Evolutionary conservation across 176 grass and related monocot genomes (phyloP).

Genomic region (Luzula sylvatica): DNA sequence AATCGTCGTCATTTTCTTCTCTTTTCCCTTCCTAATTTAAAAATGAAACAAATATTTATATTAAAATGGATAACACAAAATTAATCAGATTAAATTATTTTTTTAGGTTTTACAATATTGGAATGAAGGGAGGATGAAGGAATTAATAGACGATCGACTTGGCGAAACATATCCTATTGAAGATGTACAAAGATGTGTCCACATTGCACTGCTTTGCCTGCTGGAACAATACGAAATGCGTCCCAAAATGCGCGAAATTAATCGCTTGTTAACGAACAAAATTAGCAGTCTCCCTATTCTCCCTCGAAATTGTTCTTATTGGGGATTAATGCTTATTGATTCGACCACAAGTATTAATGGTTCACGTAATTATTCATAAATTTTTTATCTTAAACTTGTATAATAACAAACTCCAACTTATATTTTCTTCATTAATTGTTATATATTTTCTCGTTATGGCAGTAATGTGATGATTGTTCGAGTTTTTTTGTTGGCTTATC

Average conservation of each 20-base stretch:
- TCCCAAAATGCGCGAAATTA: constrained; percentile 10
- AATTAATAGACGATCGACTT: constrained; percentile 10
- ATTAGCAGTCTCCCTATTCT: not conserved
- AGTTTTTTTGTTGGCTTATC: too few species aligned
- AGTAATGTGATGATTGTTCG: too few species aligned
- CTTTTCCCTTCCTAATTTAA: not conserved
- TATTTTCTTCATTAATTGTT: constrained; percentile 1
- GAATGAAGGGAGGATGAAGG: not conserved
- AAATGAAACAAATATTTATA: not conserved
- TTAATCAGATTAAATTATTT: not conserved
- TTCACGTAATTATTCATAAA: too few species aligned
- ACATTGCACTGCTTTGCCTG: constrained; percentile 10
- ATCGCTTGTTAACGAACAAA: constrained; percentile 3
- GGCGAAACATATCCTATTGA: constrained; percentile 3
- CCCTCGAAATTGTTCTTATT: constrained; percentile 13
- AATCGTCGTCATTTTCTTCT: not conserved
- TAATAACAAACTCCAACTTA: not conserved
- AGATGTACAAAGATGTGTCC: constrained; percentile 16
- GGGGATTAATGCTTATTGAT: constrained; percentile 2
- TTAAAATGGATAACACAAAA: too few species aligned
- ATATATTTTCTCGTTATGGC: too few species aligned
- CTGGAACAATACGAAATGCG: constrained; percentile 5
- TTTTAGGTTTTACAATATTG: constrained; percentile 14
- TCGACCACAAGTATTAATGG: not conserved
- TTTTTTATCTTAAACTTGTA: too few species aligned